phyloP scores from a whole-genome alignment of 73 alveolate genomes.

The Breviolum minutum region DNA sequence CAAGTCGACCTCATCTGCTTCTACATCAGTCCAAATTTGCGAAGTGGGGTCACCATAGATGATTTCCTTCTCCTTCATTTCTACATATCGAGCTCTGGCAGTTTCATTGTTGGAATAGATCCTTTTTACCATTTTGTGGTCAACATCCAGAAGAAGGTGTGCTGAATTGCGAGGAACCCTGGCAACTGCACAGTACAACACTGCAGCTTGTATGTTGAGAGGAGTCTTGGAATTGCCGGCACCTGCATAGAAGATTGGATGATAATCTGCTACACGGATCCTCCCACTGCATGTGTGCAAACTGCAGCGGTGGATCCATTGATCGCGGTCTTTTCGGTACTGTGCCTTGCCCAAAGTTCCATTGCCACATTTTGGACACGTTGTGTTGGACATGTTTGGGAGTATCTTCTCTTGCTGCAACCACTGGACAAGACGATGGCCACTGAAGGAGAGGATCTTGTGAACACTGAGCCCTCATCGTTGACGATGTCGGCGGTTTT shows the following conservation, averaged over 20 bases:
- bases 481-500: neutral
- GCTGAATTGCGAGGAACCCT: neutral
- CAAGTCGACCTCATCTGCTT: conserved; percentile 12
- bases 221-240: neutral
- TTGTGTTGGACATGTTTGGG: neutral
- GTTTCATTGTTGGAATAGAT: neutral
- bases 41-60: neutral
- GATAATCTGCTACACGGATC: neutral
- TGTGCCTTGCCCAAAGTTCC: neutral
- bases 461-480: neutral
- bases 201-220: neutral
- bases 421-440: neutral
- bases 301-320: neutral
- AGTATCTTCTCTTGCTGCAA: neutral
- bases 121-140: neutral
- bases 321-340: neutral
- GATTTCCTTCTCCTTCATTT: neutral
- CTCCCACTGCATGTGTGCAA: neutral
- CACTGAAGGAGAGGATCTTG: neutral
- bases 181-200: neutral
- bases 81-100: neutral
- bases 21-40: neutral
- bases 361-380: neutral
- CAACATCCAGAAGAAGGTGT: neutral
- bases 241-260: neutral